Base-by-base conservation (phyloP, 2,329 filamentous ascomycete species). In the Grosmannia clavigera region DNA sequence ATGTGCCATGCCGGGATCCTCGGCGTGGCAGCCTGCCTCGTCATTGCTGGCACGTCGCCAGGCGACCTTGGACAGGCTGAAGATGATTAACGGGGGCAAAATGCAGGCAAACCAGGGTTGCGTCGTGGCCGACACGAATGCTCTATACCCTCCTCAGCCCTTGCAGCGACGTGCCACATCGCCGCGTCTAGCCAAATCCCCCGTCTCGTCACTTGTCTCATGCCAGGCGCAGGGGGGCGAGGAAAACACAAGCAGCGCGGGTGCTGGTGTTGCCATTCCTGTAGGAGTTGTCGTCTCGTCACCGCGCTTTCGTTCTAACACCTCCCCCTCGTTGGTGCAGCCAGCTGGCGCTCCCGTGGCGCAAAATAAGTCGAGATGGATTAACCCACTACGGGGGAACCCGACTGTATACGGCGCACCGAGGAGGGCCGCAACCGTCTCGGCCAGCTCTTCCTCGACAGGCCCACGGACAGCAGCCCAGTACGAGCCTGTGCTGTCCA, bases 21-120 rank as follows among this genome's bases (percentile, higher is more conserved):
- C 33, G 27, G 64, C 59, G 57, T 64, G 59, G 52, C 65, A 68
- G 62, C 61, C 65, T 5, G 68, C 70, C 6, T 70, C 73, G 2
- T 72, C 75, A 1, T 72, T 85, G 9, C 72, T 85, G 31, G 77
- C 77, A 29, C 77, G 82, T 61, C 76, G 83, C 51, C 82, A 86
- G 64, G 81, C 81, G 9, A 83, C 79, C 0, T 68, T 85, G 14
- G 77, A 82, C 59, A 81, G 77, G 61, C 71, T 88, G 1, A 81
- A 78, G 64, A 78, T 76, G 25, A 77, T 81, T 48, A 78, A 78
- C 58, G 76, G 78, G 61, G 72, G 73, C 57, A 66, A 74, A 55
- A 67, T 66, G 60, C 68, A 71, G 62, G 73, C 76, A 64, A 69
- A 73, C 61, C 50, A 54, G 4, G 58, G 57, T 12, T 57, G 52